Percentiles rank a stretch among this genome's conserved stretches.
Evolutionary conservation across 176 grass and related monocot genomes (phyloP).

Genomic region (Oryza meridionalis): DNA sequence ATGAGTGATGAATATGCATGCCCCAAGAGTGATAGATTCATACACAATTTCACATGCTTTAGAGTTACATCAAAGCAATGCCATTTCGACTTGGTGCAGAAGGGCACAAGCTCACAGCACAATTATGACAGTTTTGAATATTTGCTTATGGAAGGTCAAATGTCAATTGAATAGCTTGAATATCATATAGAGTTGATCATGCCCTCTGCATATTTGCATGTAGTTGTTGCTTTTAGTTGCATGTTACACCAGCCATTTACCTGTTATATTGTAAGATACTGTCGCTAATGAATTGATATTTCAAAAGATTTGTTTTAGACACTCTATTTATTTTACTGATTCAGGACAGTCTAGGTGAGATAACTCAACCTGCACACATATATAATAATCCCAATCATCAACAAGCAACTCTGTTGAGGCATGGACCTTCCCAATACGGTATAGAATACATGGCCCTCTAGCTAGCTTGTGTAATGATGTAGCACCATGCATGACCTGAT

Average conservation of each 20-base stretch:
- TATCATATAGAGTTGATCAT: not conserved
- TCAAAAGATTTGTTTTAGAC: conserved; percentile 14
- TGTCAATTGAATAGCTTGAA: not conserved
- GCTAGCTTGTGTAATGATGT: not conserved
- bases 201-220: not conserved
- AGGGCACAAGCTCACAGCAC: not conserved
- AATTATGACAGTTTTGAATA: conserved; percentile 7
- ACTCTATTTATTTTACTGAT: conserved; percentile 54
- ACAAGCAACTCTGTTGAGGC: conserved; percentile 40
- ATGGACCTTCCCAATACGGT: conserved; percentile 50
- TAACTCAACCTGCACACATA: conserved; percentile 47
- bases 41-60: conserved; percentile 16
- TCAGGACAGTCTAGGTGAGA: conserved; percentile 59
- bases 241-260: conserved; percentile 16
- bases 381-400: conserved; percentile 51
- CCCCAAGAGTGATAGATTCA: conserved; percentile 22
- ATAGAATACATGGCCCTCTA: conserved; percentile 2
- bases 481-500: conserved; percentile 24
- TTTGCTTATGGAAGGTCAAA: not conserved
- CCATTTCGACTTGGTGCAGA: conserved; percentile 9
- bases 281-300: not conserved
- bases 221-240: too few species aligned
- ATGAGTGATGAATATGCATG: not conserved
- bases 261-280: conserved; percentile 13
- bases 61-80: not conserved